Evolutionary conservation across 2,329 filamentous ascomycete genomes (phyloP), one percentile per base, ranked within the genome.

Genomic region (Fusarium staphyleae): DNA sequence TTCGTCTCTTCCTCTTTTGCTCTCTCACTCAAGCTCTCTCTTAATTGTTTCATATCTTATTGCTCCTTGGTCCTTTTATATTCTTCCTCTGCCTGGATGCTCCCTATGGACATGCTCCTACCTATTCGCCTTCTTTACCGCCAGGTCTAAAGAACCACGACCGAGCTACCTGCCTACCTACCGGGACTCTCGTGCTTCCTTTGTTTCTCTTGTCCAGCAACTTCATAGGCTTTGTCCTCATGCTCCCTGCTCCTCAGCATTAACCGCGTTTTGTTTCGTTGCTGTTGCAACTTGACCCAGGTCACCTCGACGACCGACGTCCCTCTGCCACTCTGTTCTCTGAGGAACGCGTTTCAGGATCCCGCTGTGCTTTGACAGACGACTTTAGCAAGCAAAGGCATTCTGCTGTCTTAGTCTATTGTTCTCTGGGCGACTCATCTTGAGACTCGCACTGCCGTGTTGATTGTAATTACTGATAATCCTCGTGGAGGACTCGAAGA

Each of bases 391-490:
- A 59, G 44, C 19, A 37, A 26, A 51, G 54, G 50, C 32, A 62
- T 62, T 60, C 35, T 34, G 15, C 24, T 62, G 55, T 62, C 52
- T 63, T 48, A 57, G 36, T 32, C 35, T 29, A 52, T 62, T 62
- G 33, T 60, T 57, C 32, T 49, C 54, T 45, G 39, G 45, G 45
- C 44, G 40, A 28, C 26, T 29, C 26, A 41, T 30, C 41, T 46
- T 52, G 60, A 63, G 60, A 62, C 60, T 47, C 26, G 19, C 32
- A 60, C 51, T 41, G 32, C 58, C 45, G 55, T 59, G 43, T 41
- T 36, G 36, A 49, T 50, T 48, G 44, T 62, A 57, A 60, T 50
- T 55, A 52, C 55, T 48, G 48, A 45, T 60, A 62, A 36, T 30
- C 24, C 22, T 24, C 41, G 15, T 24, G 16, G 26, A 19, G 22